Conservation (phyloP, 208 protist species). For the Trypanosoma congolense region DNA sequence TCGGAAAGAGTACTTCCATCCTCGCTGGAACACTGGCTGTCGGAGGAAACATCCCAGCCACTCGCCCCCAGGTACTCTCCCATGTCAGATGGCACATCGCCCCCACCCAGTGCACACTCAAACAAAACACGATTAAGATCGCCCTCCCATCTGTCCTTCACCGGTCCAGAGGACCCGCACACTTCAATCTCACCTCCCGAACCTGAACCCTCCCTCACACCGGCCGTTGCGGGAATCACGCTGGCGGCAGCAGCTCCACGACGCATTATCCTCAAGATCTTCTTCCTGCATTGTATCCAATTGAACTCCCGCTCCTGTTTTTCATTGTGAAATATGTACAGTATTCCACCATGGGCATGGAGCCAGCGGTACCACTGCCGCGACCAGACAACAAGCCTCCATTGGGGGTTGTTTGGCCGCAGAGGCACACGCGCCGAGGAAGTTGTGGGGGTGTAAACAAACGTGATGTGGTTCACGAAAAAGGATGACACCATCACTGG, state of each 20-base stretch:
- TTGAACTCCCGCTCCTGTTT: conserved; percentile 60
- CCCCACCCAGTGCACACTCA: too few species aligned
- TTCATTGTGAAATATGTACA: conserved; percentile 79
- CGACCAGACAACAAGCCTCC: conserved; percentile 67
- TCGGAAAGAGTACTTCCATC: background rate
- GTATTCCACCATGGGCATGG: conserved; percentile 60
- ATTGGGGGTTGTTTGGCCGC: conserved; percentile 47
- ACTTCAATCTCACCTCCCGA: too few species aligned
- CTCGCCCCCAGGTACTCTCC: too few species aligned
- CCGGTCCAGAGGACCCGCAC: background rate
- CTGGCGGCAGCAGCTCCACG: background rate
- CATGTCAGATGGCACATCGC: too few species aligned
- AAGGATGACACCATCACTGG: conserved; percentile 55
- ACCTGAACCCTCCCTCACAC: background rate
- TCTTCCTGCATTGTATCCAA: conserved; percentile 34
- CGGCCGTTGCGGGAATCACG: too few species aligned
- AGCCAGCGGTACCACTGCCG: conserved; percentile 78
- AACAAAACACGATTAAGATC: too few species aligned
- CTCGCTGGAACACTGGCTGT: background rate
- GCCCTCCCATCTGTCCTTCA: background rate
- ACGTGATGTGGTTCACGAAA: conserved; percentile 73
- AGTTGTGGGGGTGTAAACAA: conserved; percentile 62
- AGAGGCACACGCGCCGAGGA: conserved; percentile 55
- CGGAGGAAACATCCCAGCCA: too few species aligned
- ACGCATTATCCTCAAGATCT: background rate